Evolutionary conservation across 2,329 filamentous ascomycete genomes (phyloP), one percentile per base, ranked within the genome.

Genomic region (Phaeosphaeria sp.): DNA sequence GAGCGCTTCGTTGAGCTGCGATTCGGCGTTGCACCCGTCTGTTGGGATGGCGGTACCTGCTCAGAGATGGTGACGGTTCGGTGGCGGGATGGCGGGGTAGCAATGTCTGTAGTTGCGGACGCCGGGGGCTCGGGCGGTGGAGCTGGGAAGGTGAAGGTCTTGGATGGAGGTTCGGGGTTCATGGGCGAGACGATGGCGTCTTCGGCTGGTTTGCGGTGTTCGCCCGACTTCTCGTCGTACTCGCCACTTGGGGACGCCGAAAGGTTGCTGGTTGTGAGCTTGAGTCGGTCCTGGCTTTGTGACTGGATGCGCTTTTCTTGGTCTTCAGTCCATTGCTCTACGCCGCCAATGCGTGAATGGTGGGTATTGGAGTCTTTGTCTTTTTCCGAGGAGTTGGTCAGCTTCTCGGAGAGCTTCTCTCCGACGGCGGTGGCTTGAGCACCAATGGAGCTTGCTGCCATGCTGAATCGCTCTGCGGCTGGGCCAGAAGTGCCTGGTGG

Each of bases 401-500:
- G 49, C 44, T 74, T 76, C 49, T 77, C 73, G 0, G 50, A 59
- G 6, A 77, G 59, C 51, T 68, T 75, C 20, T 76, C 75, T 36
- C 68, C 63, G 7, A 74, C 44, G 1, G 62, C 60, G 24, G 70
- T 66, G 3, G 65, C 61, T 17, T 72, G 66, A 40, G 68, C 71
- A 9, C 64, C 61, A 1, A 73, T 56, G 25, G 64, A 59, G n/a
- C 65, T 66, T 11, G 68, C 61, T 17, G 66, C 52, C 2, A 59
- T 57, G 20, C 51, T 63, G 15, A 75, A 55, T 45, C 68, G 73
- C 15, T 73, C 69, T 0, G 67, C 63, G 6, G 68, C 25, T 3
- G 25, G 33, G 4, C 52, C 60, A 15, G 73, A 76, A 33, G 77
- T 71, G 3, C 82, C 82, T 24, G 81, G 79, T 27, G 83, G 82